A percentile compares a stretch with the other conserved stretches of the same genome.
Conservation (phyloP, 352 stramenopile genomes). For the Thalassiosira oceanica region DNA sequence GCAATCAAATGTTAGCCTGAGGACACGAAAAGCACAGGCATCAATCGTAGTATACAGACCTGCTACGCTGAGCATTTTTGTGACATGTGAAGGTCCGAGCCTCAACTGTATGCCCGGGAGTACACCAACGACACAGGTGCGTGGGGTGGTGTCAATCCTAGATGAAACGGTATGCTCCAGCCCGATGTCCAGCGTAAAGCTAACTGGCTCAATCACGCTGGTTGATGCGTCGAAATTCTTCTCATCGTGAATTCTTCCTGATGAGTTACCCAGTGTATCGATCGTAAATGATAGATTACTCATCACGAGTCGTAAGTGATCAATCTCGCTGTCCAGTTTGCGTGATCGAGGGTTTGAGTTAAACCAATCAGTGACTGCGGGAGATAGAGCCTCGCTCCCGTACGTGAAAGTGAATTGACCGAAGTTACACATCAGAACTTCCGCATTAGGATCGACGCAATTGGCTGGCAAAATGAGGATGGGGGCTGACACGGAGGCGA, state of each 20-base stretch:
- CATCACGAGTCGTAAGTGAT: constrained; percentile 64
- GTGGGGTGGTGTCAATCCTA: constrained; percentile 41
- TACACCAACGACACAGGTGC: constrained; percentile 70
- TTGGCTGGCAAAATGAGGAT: constrained; percentile 75
- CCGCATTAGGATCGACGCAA: constrained; percentile 57
- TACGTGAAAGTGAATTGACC: constrained; percentile 74
- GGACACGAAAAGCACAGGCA: too few relatives aligned
- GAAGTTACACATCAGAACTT: constrained; percentile 75
- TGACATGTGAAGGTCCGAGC: constrained; percentile 60
- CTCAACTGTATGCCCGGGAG: constrained; percentile 65
- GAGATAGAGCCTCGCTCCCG: constrained; percentile 48
- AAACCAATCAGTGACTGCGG: constrained; percentile 69
- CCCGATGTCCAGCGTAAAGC: constrained; percentile 65
- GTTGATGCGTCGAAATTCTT: constrained; percentile 32
- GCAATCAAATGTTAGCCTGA: too few relatives aligned
- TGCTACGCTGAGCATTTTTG: constrained; percentile 63
- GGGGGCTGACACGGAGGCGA: too few relatives aligned
- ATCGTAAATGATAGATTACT: constrained; percentile 60
- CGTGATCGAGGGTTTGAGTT: constrained; percentile 18
- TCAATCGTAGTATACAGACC: too few relatives aligned
- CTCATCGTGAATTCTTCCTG: constrained; percentile 29
- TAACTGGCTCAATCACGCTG: constrained; percentile 77
- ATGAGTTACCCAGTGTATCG: constrained; percentile 38
- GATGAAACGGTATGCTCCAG: constrained; percentile 58
- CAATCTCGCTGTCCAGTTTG: constrained; percentile 56